Base-by-base conservation (phyloP, 2,329 filamentous ascomycete genomes). In the Didymella arachidicola region DNA sequence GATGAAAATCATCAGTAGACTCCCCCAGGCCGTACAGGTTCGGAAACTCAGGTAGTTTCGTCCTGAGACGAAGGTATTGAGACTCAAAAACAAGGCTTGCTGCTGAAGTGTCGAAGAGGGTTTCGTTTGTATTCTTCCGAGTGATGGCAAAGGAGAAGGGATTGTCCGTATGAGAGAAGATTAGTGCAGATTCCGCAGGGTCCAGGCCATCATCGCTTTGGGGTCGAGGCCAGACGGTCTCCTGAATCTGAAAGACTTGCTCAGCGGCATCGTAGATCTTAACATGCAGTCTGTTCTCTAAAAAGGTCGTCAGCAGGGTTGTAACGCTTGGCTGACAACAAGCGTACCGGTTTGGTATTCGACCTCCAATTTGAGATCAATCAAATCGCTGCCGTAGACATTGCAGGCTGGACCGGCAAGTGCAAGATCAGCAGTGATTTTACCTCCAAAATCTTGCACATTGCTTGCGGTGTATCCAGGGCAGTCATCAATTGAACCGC, bases 21-120 rank as follows among this genome's bases (percentile, higher is more conserved):
- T 93, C 91, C 41, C 91, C 91, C 6, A 94, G 82, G 0, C 91
- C 91, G 70, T 94, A 94, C 4, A 95, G 79, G 66, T 89, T 85
- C 0, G 90, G 89, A 43, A 86, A 80, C 1, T 84, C 76, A 0
- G 91, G 90, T 12, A 94, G 81, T 59, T 81, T 83, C 0, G 91
- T 93, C 48, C 89, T 83, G 54, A 94, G 80, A 16, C 88, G 85
- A 26, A 94, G 77, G 67, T 92, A 94, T 74, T 94, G 90, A 2
- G 85, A 85, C 77, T 94, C 88, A 65, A 93, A 95, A 29, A 94
- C 80, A 2, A 94, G 79, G 16, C 81, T 81, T 2, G 86, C 84
- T 1, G 84, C 89, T 0, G 87, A 87, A 0, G 89, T 90, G 68
- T 93, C 88, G 73, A 92, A 91, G 8, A 92, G 76, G 7, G 85